phyloP scores from a whole-genome alignment of 768 basidiomycete genomes.

The Xanthoconium purpureum region DNA sequence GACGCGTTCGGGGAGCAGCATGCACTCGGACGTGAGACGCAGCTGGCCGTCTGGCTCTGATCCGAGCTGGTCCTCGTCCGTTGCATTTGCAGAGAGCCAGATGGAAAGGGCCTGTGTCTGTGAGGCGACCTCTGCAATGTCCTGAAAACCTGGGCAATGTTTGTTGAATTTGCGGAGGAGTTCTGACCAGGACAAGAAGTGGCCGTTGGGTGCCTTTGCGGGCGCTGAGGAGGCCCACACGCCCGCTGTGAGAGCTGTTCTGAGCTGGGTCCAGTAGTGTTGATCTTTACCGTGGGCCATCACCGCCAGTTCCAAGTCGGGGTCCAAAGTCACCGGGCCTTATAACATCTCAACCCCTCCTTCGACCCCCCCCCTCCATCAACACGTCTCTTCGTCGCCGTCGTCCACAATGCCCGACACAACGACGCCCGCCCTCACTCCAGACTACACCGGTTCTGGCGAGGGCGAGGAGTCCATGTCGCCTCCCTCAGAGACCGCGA shows the following conservation, averaged over 20 bases:
- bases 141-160: constrained; percentile 61
- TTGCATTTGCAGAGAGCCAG: constrained; percentile 46
- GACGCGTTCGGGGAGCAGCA: constrained; percentile 49
- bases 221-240: constrained; percentile 64
- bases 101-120: constrained; percentile 65
- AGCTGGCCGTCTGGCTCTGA: constrained; percentile 35
- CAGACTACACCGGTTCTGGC: constrained; percentile 59
- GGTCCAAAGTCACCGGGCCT: neutral
- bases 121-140: constrained; percentile 62
- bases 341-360: neutral
- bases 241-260: constrained; percentile 67
- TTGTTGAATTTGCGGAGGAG: constrained; percentile 86
- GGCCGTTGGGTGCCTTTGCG: constrained; percentile 55
- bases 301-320: neutral
- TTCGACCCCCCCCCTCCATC: constrained; percentile 15
- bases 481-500: constrained; percentile 28
- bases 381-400: constrained; percentile 12
- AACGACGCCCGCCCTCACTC: constrained; percentile 55
- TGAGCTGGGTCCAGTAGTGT: constrained; percentile 77
- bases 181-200: constrained; percentile 66
- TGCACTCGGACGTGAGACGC: constrained; percentile 53
- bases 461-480: constrained; percentile 34
- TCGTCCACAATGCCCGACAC: constrained; percentile 31
- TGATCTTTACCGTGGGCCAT: constrained; percentile 60
- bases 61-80: constrained; percentile 58